Base-by-base conservation (phyloP, 202 grass and related monocot genomes). In the Saccharum hybrid region DNA sequence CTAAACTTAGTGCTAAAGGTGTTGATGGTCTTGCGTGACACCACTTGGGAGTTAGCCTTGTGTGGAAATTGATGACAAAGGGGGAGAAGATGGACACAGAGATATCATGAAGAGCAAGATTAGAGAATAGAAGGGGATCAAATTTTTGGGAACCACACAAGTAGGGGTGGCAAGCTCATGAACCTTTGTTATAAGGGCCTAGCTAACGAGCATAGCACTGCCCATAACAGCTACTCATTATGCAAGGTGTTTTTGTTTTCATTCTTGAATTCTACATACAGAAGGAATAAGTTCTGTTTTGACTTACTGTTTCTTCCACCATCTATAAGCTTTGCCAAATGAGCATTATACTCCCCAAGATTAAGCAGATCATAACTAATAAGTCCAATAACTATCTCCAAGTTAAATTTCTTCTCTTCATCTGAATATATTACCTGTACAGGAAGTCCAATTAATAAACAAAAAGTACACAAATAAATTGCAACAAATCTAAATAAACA, bases 311-410 rank as follows among this genome's bases (percentile, higher is more conserved):
- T 88, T 85, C 92, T 92, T 92, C 96, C 96, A 61, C 83, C 89
- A 79, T 95, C 96, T 90, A 98, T 90, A 66, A 98, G 84, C 83
- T 98, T 98, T 75, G 92, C 87, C 75, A 98, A 71, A 92, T 98
- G 91, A 85, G 86, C 81, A 80, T 93, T 90, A 68, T 95, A 98
- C 69, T 95, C 96, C 40, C 84, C 96, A 46, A 98, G 87, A 80
- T 95, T 92, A 68, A 98, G 83, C 79, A 98, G 86, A 76, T 90
- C 96, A 61, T 87, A 98, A 88, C 71, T 86, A 88, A 98, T 95
- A 79, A 98, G 81, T 37, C 96, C 92, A 63, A 90, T 54, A 63
- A 80, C 91, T 86, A 95, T 92, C 30, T 98, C 87, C 31, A 91
- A 69, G 37, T 95, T 98, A 79, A 98, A 95, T 63, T 95, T 98